Evolutionary conservation across 371 early-diverging fungal genomes (phyloP), one percentile per base, ranked within the genome.

Genomic region (Nosema granulosis): DNA sequence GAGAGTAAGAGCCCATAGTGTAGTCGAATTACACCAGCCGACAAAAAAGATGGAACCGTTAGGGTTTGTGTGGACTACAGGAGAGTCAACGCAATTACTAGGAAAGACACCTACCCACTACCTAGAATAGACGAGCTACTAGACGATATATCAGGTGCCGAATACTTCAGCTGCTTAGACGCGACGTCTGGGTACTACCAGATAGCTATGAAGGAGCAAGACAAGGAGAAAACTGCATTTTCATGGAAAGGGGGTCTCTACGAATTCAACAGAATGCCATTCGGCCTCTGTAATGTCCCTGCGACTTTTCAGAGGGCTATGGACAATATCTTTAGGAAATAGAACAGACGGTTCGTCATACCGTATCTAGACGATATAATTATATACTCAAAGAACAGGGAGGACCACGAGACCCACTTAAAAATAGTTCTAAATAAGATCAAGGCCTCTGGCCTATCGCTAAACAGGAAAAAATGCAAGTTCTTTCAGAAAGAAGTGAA

Each of bases 101-200:
- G 35, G 3, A 65, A 66, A 22, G 66, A 74, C 28, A 24, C 3
- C 18, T 74, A 65, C 43, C 74, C 74, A 63, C 35, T 74, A 24
- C 74, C 74, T 3, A 3, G 38, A 51, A 49, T 74, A 3, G 74
- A 74, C 9, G 74, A 74, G 13, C 9, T 66, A 22, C n/a, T 74
- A 3, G 31, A 74, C 52, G 52, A 71, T 0, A 70, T 87, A 0
- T 68, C 65, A 18, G 77, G 76, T 12, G 76, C 84, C 0, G 61
- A 34, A 0, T 49, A 59, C 0, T 87, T 86, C 67, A 72, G 83
- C 0, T 75, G 68, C 0, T 67, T 87, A 26, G 88, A 88, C 75
- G 68, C 82, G 1, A 69, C 78, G 0, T 56, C 65, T 13, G 87
- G 87, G 0, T 88, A 82, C 69, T 82, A 84, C 81, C 86, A 88